Percentiles rank a stretch among this genome's conserved stretches.
Evolutionary conservation across 2,329 filamentous ascomycete genomes (phyloP).

Genomic region (Colletotrichum melonis): DNA sequence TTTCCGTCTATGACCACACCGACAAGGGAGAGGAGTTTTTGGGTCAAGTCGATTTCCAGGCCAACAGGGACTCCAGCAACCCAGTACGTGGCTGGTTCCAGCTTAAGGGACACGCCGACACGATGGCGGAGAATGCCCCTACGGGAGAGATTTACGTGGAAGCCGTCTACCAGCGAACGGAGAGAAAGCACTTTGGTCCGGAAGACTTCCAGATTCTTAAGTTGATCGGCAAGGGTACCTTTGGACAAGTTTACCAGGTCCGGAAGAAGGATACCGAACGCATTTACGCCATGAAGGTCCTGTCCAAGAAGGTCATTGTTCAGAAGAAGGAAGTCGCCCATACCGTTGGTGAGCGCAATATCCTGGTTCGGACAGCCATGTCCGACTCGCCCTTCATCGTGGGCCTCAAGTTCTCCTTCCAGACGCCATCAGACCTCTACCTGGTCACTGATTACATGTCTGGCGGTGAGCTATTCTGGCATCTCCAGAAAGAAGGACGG

Average conservation of each 20-base stretch:
- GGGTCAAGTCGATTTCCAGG: conserved; percentile 87
- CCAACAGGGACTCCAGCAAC: conserved; percentile 72
- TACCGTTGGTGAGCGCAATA: conserved; percentile 96
- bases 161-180: conserved; percentile 85
- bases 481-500: conserved; percentile 94
- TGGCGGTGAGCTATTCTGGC: conserved; percentile 97
- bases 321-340: conserved; percentile 99
- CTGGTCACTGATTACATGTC: conserved; percentile 99
- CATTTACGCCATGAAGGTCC: conserved; percentile 99
- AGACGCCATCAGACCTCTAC: conserved; percentile 95
- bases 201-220: conserved; percentile 97
- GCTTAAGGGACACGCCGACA: conserved; percentile 80
- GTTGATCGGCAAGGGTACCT: conserved; percentile 97
- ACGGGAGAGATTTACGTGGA: conserved; percentile 92
- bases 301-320: conserved; percentile 99
- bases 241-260: conserved; percentile 98
- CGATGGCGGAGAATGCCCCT: conserved; percentile 75
- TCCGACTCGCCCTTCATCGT: conserved; percentile 98
- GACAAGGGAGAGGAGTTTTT: conserved; percentile 88
- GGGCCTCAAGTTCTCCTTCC: conserved; percentile 97
- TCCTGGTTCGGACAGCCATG: conserved; percentile 94
- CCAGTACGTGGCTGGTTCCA: conserved; percentile 88
- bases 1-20: conserved; percentile 91
- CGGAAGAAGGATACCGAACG: conserved; percentile 95
- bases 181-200: conserved; percentile 92